Evolutionary conservation across 2,329 filamentous ascomycete species (phyloP).

Genomic region (Tolypocladium ophioglossoides): DNA sequence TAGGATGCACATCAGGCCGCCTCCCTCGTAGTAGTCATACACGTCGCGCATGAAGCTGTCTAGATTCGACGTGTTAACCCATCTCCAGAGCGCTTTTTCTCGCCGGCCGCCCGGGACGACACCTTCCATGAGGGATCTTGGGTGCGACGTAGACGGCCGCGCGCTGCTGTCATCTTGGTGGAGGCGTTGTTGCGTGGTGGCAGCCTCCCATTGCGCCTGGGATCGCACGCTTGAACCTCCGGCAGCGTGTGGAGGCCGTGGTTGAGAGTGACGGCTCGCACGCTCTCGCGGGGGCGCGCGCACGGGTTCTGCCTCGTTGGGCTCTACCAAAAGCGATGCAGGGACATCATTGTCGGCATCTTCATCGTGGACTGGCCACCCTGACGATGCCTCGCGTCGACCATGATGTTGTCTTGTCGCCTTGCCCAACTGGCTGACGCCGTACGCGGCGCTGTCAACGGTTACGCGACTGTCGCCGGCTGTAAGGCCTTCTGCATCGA

Average conservation of each 20-base stretch:
- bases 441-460: slow-evolving; percentile 22
- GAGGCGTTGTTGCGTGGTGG: slow-evolving; percentile 40
- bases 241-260: neutral
- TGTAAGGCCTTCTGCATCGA: slow-evolving; percentile 35
- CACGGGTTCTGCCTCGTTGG: slow-evolving; percentile 10
- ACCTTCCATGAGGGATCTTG: slow-evolving; percentile 17
- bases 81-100: slow-evolving; percentile 82
- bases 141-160: slow-evolving; percentile 8
- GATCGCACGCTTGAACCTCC: slow-evolving; percentile 11
- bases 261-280: neutral
- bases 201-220: slow-evolving; percentile 43
- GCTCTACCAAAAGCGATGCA: slow-evolving; percentile 51
- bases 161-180: slow-evolving; percentile 27
- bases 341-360: slow-evolving; percentile 52
- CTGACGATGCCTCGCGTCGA: slow-evolving; percentile 5
- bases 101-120: slow-evolving; percentile 27
- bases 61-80: slow-evolving; percentile 83
- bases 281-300: neutral
- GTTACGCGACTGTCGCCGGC: slow-evolving; percentile 36
- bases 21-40: slow-evolving; percentile 76
- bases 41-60: slow-evolving; percentile 79
- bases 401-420: neutral
- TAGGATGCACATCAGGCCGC: slow-evolving; percentile 78
- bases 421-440: slow-evolving; percentile 4
- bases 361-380: slow-evolving; percentile 30